A percentile compares a stretch with the other conserved stretches of the same genome.
These are phyloP conservation scores for Ceratocystis cubensis DNA, from an alignment of 2,329 filamentous ascomycete species.

Conservation along the genomic window DNA sequence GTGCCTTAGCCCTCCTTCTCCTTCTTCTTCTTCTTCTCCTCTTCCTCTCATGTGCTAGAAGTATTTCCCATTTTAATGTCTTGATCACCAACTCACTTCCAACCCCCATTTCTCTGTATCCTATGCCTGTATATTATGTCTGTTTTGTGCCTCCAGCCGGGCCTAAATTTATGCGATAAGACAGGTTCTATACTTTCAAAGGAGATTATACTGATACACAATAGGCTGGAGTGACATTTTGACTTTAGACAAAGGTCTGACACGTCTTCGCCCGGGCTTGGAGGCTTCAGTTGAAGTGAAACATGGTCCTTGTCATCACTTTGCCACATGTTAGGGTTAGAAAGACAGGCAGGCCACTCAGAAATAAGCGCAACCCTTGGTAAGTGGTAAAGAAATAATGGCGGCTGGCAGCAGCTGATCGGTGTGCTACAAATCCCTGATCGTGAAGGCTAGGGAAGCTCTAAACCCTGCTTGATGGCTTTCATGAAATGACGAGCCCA, in stretches of 20 bases:
- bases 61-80: neutral
- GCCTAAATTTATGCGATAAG: neutral
- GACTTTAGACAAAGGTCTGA: slow-evolving; percentile 2
- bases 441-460: slow-evolving; percentile 5
- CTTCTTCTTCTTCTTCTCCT: neutral
- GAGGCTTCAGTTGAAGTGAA: neutral
- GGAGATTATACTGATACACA: neutral
- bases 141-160: neutral
- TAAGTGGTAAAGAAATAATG: neutral
- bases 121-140: neutral
- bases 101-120: neutral
- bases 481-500: neutral
- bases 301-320: neutral
- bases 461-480: neutral
- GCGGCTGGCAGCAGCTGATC: neutral
- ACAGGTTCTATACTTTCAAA: neutral
- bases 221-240: neutral
- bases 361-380: too few relatives aligned
- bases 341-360: neutral
- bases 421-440: neutral
- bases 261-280: neutral
- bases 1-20: neutral
- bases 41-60: neutral
- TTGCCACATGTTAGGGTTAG: neutral
- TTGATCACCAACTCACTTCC: neutral